Evolutionary conservation across 2,329 filamentous ascomycete genomes (phyloP).

Genomic region (Monilinia polystroma): DNA sequence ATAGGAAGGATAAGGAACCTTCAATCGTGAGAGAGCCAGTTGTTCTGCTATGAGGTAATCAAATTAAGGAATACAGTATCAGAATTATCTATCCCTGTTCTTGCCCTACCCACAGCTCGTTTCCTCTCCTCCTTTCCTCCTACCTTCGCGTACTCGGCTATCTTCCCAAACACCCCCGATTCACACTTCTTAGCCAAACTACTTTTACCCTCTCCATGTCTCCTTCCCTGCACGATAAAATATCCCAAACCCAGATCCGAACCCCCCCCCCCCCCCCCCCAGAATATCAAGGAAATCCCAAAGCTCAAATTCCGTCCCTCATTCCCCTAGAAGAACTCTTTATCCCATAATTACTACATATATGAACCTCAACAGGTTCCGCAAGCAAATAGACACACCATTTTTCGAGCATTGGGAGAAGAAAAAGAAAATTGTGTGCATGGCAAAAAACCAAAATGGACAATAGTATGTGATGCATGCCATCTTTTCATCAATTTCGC

Average conservation of each 20-base stretch:
- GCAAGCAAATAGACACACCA: slow-evolving; percentile 1
- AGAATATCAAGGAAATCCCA: slow-evolving; percentile 11
- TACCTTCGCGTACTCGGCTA: not conserved
- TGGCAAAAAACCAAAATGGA: not conserved
- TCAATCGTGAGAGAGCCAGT: not conserved
- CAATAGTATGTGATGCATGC: slow-evolving; percentile 8
- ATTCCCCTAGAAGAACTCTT: not conserved
- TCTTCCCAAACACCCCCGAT: not conserved
- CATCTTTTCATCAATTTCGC: slow-evolving; percentile 19
- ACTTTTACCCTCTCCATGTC: not conserved
- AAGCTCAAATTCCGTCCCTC: slow-evolving; percentile 9
- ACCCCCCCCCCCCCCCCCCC: no score
- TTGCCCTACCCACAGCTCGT: slow-evolving; percentile 40
- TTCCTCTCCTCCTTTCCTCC: slow-evolving; percentile 44
- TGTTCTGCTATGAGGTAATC: slow-evolving; percentile 8
- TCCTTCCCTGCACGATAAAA: slow-evolving; percentile 36
- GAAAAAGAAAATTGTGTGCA: slow-evolving; percentile 2
- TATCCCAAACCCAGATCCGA: slow-evolving; percentile 40
- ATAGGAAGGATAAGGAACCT: not conserved
- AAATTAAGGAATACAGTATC: slow-evolving; percentile 19
- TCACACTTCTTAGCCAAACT: slow-evolving; percentile 4
- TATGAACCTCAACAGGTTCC: slow-evolving; percentile 7
- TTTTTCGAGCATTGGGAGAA: slow-evolving; percentile 4
- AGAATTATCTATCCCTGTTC: slow-evolving; percentile 19
- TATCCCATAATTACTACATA: slow-evolving; percentile 22